phyloP scores from a whole-genome alignment of 768 basidiomycete species.

The Collybia sordida region DNA sequence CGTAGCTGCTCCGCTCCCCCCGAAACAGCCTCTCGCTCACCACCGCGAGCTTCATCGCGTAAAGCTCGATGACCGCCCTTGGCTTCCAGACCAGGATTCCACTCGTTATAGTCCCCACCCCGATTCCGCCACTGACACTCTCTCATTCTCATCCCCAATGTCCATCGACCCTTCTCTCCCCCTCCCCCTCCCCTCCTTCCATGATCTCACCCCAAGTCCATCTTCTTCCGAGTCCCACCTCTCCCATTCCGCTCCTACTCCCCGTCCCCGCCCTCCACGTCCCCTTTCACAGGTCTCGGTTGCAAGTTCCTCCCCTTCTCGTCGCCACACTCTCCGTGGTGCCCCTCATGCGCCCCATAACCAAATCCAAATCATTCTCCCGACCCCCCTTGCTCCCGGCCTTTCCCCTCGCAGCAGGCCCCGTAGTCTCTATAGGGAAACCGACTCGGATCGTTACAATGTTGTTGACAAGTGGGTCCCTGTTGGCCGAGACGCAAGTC shows the following conservation, averaged over 20 bases:
- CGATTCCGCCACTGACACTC: neutral
- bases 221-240: constrained; percentile 14
- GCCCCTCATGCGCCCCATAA: constrained; percentile 62
- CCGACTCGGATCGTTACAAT: constrained; percentile 18
- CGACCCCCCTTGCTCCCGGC: constrained; percentile 56
- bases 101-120: constrained; percentile 1
- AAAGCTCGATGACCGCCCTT: constrained; percentile 16
- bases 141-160: neutral
- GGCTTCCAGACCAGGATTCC: neutral
- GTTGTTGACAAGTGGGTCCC: constrained; percentile 39
- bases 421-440: constrained; percentile 9
- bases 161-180: neutral
- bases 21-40: constrained; percentile 64
- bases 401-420: constrained; percentile 17
- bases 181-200: constrained; percentile 2
- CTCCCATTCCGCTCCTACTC: constrained; percentile 20
- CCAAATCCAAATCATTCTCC: constrained; percentile 66
- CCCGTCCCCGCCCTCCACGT: constrained; percentile 20
- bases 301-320: constrained; percentile 20
- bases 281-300: constrained; percentile 30
- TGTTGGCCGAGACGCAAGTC: constrained; percentile 10
- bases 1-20: constrained; percentile 49
- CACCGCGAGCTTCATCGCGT: constrained; percentile 38
- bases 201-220: constrained; percentile 18
- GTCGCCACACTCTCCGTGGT: constrained; percentile 47